A percentile compares a stretch with the other conserved stretches of the same genome.
Evolutionary conservation across 2,329 filamentous ascomycete genomes (phyloP).

Genomic region (Curvularia verruculosa): DNA sequence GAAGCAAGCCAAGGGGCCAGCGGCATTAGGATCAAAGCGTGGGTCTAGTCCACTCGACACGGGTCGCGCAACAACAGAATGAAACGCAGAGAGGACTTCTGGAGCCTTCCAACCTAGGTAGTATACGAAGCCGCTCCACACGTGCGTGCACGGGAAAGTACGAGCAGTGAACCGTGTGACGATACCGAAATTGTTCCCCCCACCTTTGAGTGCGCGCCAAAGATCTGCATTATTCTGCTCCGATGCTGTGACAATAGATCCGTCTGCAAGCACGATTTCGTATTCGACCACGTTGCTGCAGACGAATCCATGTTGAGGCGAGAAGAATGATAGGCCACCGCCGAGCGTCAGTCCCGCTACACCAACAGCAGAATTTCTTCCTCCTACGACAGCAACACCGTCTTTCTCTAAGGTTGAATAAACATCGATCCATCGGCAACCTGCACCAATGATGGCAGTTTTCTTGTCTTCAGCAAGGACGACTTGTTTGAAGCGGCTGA

Average conservation of each 20-base stretch:
- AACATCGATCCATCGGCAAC: conserved; percentile 29
- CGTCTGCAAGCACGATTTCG: conserved; percentile 48
- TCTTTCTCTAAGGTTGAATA: conserved; percentile 22
- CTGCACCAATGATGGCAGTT: conserved; percentile 25
- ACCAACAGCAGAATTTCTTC: conserved; percentile 35
- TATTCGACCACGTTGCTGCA: conserved; percentile 44
- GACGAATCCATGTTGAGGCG: conserved; percentile 36
- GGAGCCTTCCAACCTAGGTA: conserved; percentile 16
- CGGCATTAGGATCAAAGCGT: conserved; percentile 49
- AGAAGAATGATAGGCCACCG: conserved; percentile 47
- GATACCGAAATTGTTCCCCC: conserved; percentile 48
- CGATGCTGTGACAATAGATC: conserved; percentile 40
- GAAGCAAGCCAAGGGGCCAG: conserved; percentile 60
- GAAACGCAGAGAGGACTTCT: conserved; percentile 15
- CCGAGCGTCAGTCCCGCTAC: conserved; percentile 44
- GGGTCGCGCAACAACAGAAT: conserved; percentile 16
- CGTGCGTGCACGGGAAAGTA: conserved; percentile 19
- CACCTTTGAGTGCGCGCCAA: conserved; percentile 45
- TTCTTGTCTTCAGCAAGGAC: conserved; percentile 5
- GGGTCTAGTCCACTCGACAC: conserved; percentile 7
- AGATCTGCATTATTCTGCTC: conserved; percentile 31
- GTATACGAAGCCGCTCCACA: conserved; percentile 48
- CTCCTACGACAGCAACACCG: conserved; percentile 29
- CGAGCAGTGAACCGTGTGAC: conserved; percentile 40
- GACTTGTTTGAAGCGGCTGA: conserved; percentile 25